Evolutionary conservation across 78 protist species (phyloP).

Genomic region (Chrysochromulina parva): DNA sequence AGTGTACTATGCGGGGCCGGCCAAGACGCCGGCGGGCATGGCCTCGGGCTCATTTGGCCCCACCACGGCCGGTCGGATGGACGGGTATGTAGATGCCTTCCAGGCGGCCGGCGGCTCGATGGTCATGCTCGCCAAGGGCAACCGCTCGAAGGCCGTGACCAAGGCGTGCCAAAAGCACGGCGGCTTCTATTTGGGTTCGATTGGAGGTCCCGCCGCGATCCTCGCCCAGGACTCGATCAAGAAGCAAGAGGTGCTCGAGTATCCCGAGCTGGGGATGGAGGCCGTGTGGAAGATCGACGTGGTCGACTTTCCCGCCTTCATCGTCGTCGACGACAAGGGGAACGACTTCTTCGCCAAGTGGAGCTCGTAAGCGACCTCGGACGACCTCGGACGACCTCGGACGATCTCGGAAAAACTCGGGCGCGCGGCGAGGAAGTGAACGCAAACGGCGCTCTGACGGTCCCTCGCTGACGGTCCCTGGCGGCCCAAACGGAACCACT

Average conservation of each 20-base stretch:
- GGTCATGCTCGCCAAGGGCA: conserved; percentile 78
- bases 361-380: not conserved
- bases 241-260: conserved; percentile 70
- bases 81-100: conserved; percentile 71
- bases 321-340: conserved; percentile 81
- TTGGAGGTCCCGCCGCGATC: conserved; percentile 91
- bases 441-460: no score
- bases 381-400: no score
- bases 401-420: not conserved
- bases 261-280: conserved; percentile 84
- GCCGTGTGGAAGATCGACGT: conserved; percentile 86
- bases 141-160: conserved; percentile 73
- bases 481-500: no score
- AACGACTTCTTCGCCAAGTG: conserved; percentile 30
- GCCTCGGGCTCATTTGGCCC: conserved; percentile 84
- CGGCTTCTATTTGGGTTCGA: conserved; percentile 91
- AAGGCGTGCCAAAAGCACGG: conserved; percentile 78
- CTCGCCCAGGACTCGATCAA: conserved; percentile 4
- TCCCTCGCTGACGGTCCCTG: no score
- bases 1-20: conserved; percentile 80
- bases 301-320: conserved; percentile 85
- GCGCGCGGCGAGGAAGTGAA: no score
- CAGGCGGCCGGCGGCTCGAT: conserved; percentile 31
- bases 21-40: conserved; percentile 74
- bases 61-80: conserved; percentile 87